Base-by-base conservation (phyloP, 306 rosid genomes). In the Pterocarpus santalinus region DNA sequence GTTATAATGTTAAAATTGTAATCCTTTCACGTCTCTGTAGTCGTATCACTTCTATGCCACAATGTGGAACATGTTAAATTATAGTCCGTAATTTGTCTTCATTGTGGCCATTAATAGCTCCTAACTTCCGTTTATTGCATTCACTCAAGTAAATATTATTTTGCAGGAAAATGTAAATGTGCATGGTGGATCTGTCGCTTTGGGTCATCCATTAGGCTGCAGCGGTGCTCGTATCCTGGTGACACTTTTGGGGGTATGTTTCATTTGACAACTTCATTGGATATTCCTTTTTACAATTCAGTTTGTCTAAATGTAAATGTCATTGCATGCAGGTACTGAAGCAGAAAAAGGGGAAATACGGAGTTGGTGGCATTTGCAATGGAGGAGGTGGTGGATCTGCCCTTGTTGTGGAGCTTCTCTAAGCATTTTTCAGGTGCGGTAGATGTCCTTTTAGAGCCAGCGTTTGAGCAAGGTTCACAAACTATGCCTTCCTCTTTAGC, bases 331-430 rank as follows among this genome's bases (percentile, higher is more conserved):
- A 94, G 98, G 97, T 92, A 81, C 85, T 96, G 84, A 93, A 56
- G 91, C 92, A 92, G 80, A 94, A 90, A 85, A 92, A 87, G 60
- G 98, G 97, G 63, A 96, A 93, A 85, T 90, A 92, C 22, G 99
- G 99, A 38, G 97, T 92, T 55, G 97, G 94, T 43, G 99, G 98
- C 72, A 90, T 96, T 71, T 96, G 99, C 90, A 96, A 96, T 10
- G 99, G 99, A 65, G 99, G 99, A 68, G 99, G 99, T 57, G 99
- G 99, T 73, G 99, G 97, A 85, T 96, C 99, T 77, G 99, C 98
- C 68, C 92, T 96, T 80, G 98, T 96, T n/a, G 67, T 96, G 81
- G 98, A 96, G 87, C 97, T 96, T 35, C 73, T 90, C 61, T 96
- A 81, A 88, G 83, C 75, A 56, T 55, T 72, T 55, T 76, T 68